phyloP scores from a whole-genome alignment of 148 eudicot species.

The Euryodendron excelsum region DNA sequence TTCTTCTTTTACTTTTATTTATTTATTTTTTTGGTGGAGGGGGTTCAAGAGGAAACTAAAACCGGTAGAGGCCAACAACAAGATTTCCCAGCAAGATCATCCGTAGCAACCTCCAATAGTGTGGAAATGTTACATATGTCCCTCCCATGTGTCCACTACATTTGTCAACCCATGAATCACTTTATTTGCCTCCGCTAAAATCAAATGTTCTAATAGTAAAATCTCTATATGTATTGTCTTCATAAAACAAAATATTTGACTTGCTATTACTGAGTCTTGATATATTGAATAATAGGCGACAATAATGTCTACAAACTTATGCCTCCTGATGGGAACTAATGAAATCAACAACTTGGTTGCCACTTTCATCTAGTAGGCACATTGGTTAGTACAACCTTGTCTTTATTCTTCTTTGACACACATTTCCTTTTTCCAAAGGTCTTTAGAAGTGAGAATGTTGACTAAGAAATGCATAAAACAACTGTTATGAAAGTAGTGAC shows the following conservation, averaged over 20 bases:
- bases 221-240: too few relatives aligned
- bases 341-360: neutral
- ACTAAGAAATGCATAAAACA: neutral
- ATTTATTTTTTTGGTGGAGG: neutral
- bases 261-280: neutral
- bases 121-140: neutral
- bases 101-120: neutral
- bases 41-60: neutral
- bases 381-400: neutral
- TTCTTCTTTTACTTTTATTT: neutral
- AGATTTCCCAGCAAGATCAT: neutral
- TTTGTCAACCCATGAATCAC: neutral
- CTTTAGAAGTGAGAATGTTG: neutral
- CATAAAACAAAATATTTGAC: neutral
- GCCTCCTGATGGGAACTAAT: neutral
- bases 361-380: constrained; percentile 3
- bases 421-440: neutral
- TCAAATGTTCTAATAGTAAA: too few relatives aligned
- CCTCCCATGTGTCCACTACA: neutral
- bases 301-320: neutral
- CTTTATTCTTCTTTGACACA: neutral
- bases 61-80: neutral
- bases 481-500: neutral
- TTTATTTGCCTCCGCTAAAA: neutral
- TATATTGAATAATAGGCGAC: neutral